Conservation (phyloP, 83 land plant genomes). For the Diphasiastrum complanatum region DNA sequence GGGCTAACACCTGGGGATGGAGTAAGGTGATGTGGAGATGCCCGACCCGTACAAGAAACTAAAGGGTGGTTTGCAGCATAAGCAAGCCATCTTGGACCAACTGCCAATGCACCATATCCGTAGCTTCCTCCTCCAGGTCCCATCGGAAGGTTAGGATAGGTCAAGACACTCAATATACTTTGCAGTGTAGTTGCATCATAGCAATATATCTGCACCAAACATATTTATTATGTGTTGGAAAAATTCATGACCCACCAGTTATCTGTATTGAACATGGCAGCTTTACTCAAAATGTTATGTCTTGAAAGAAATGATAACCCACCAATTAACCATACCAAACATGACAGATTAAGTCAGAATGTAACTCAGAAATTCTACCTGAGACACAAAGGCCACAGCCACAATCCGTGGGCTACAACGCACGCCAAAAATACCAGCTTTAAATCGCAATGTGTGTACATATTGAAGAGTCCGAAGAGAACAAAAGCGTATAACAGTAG, state of each 20-base stretch:
- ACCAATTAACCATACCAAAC: not conserved
- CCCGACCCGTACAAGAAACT: conserved; percentile 50
- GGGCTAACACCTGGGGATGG: conserved; percentile 65
- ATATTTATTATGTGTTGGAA: conserved; percentile 2
- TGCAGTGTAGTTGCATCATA: conserved; percentile 72
- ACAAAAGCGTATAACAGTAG: conserved; percentile 68
- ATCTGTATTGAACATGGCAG: too few relatives aligned
- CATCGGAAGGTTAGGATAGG: conserved; percentile 52
- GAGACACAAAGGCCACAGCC: conserved; percentile 59
- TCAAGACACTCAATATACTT: conserved; percentile 69
- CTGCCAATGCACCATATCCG: conserved; percentile 84
- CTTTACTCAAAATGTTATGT: too few relatives aligned
- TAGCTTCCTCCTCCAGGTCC: conserved; percentile 34
- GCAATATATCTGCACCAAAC: conserved; percentile 69
- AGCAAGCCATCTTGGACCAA: conserved; percentile 87
- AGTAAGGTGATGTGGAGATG: conserved; percentile 65
- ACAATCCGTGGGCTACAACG: conserved; percentile 76
- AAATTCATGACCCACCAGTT: too few relatives aligned
- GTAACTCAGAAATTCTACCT: conserved; percentile 40
- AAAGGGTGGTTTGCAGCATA: conserved; percentile 74
- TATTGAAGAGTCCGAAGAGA: conserved; percentile 62
- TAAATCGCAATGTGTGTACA: conserved; percentile 67
- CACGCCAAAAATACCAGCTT: conserved; percentile 58
- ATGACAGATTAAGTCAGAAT: not conserved
- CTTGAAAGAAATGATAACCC: too few relatives aligned